Conservation (phyloP, 2,329 filamentous ascomycete species). For the Ophiocordyceps polyrhachis-furcata region DNA sequence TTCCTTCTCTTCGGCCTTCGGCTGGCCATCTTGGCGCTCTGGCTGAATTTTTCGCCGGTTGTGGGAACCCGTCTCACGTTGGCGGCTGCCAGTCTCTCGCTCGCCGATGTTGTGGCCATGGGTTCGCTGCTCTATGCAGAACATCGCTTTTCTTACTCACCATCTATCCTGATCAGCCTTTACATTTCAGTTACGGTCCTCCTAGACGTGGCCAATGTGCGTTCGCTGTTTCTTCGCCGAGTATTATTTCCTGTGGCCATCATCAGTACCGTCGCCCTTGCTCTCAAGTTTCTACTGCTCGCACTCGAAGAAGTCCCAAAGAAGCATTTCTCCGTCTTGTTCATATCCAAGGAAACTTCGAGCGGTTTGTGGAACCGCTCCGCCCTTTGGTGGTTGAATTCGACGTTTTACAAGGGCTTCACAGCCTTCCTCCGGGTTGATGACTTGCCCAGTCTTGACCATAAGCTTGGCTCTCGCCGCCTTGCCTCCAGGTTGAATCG, state of each 20-base stretch:
- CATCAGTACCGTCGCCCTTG: not conserved
- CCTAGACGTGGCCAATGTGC: slow-evolving; percentile 1
- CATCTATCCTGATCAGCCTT: slow-evolving; percentile 2
- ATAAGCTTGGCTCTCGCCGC: not conserved
- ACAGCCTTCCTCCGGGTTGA: not conserved
- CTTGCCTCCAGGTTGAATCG: not conserved
- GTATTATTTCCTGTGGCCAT: not conserved
- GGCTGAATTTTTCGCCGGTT: not conserved
- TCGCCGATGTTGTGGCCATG: slow-evolving; percentile 1
- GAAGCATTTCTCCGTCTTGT: not conserved
- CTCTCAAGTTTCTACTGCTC: slow-evolving; percentile 1
- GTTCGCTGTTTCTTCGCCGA: slow-evolving; percentile 2
- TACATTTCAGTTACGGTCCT: slow-evolving; percentile 2
- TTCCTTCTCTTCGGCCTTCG: not conserved
- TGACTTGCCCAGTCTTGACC: not conserved
- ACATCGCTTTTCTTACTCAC: slow-evolving; percentile 2
- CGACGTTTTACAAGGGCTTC: not conserved
- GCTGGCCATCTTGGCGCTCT: slow-evolving; percentile 1
- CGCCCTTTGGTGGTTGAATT: not conserved
- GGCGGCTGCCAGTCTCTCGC: slow-evolving; percentile 1
- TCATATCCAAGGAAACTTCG: not conserved
- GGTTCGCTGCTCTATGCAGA: slow-evolving; percentile 1
- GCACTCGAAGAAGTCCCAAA: slow-evolving; percentile 1
- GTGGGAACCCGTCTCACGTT: slow-evolving; percentile 1
- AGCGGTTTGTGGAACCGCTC: not conserved